Conservation (phyloP, 768 basidiomycete genomes). For the Naganishia antarctica region DNA sequence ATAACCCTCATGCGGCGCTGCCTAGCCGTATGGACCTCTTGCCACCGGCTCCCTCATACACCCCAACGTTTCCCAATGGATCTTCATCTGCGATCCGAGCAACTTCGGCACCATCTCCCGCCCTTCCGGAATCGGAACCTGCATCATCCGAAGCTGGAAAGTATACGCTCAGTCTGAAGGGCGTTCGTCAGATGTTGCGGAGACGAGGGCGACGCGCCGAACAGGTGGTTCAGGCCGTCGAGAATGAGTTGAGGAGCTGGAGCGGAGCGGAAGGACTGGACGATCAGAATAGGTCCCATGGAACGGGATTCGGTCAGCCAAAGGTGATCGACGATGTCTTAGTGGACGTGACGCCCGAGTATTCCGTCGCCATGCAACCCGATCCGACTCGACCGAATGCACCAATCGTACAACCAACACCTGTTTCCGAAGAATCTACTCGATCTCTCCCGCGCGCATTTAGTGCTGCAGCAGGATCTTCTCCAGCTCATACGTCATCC, state of each 20-base stretch:
- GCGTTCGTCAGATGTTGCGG: constrained; percentile 39
- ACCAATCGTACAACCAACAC: constrained; percentile 5
- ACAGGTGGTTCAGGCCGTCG: constrained; percentile 35
- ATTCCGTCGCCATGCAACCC: background rate
- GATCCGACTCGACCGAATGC: background rate
- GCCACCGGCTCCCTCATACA: constrained; percentile 34
- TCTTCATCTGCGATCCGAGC: constrained; percentile 21
- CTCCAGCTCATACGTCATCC: constrained; percentile 4
- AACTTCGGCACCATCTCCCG: constrained; percentile 18
- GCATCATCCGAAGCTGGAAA: constrained; percentile 41
- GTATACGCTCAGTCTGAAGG: constrained; percentile 42
- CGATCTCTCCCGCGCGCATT: constrained; percentile 14
- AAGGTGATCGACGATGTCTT: constrained; percentile 19
- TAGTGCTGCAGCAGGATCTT: constrained; percentile 7
- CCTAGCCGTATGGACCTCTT: constrained; percentile 37
- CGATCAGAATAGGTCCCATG: background rate
- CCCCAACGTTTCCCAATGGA: constrained; percentile 34
- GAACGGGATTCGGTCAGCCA: constrained; percentile 25
- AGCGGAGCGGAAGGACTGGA: constrained; percentile 9
- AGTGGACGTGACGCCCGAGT: constrained; percentile 11
- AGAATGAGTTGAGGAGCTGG: constrained; percentile 40
- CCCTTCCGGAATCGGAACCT: constrained; percentile 32
- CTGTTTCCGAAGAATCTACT: constrained; percentile 17
- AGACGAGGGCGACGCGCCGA: constrained; percentile 41
- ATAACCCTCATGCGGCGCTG: constrained; percentile 42